Evolutionary conservation across 2,329 filamentous ascomycete species (phyloP), one percentile per base, ranked within the genome.

Genomic region (Dactylonectria macrodidyma): DNA sequence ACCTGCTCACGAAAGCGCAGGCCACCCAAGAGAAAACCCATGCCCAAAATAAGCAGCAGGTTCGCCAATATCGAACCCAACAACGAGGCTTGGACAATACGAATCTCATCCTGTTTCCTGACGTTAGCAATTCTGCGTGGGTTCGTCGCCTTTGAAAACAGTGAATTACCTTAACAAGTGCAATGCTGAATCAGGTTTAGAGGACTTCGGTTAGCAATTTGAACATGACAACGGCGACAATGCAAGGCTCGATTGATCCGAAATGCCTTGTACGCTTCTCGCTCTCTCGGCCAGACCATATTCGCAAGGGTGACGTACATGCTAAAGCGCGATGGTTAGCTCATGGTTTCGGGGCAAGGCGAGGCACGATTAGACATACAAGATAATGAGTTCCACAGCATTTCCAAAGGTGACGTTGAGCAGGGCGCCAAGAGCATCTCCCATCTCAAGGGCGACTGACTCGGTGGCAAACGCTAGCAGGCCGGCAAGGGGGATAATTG

Each of bases 1-100:
- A 90, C 90, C 85, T 97, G 95, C 84, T 98, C 95, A 78, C 93
- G 92, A 80, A 90, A 97, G 70, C 94, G 91, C 62, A 97, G 84
- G 70, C 95, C 95, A 77, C 95, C 95, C 26, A 97, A 83, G 59
- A 97, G 88, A 81, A 98, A 97, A 65, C 91, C 91, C 94, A 97
- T 97, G 76, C 95, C 95, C 74, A 98, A 83, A 77, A 97, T 97
- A 68, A 97, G 87, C 26, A 98, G 86, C 63, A 97, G 83, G 77
- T 97, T 97, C 71, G 95, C 92, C 71, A 98, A 84, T 75, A 98
- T 97, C 2, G 94, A 97, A 48, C 95, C 95, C 34, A 98, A 86
- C 58, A 97, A 84, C 0, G 95, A 97, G 14, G 95, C 94, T 81
- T 97, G 95, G 26, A 97, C 95, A 73, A 97, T 95, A 67, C 93